A percentile compares a stretch with the other conserved stretches of the same genome.
phyloP scores from a whole-genome alignment of 2,329 filamentous ascomycete species.

The Orbilia ellipsospora region DNA sequence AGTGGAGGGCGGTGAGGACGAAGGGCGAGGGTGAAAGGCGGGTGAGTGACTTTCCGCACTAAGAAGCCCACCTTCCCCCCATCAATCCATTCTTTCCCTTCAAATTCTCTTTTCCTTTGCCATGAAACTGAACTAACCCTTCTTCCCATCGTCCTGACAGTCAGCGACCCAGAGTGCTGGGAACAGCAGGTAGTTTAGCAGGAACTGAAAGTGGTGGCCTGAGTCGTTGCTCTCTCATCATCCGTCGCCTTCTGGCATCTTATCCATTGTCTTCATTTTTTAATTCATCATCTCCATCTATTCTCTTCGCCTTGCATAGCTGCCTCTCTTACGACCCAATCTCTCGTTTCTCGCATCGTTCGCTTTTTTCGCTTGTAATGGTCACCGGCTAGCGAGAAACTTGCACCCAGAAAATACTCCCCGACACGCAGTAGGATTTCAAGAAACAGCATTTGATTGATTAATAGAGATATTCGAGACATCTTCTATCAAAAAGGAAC shows the following conservation, averaged over 20 bases:
- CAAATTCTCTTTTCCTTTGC: neutral
- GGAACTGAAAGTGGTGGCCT: neutral
- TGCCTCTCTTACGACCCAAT: neutral
- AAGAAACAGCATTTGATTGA: neutral
- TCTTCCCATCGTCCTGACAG: conserved; percentile 4
- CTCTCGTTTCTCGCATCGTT: neutral
- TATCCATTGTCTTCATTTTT: neutral
- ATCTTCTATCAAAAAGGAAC: neutral
- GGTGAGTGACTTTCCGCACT: conserved; percentile 14
- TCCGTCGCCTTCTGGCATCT: neutral
- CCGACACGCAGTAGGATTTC: neutral
- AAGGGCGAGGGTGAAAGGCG: neutral
- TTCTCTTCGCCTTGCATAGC: neutral
- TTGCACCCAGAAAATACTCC: neutral
- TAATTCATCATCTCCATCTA: neutral
- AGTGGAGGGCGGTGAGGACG: neutral
- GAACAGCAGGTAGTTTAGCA: neutral
- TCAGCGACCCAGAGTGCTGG: conserved; percentile 4
- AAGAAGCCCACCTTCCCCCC: conserved; percentile 8
- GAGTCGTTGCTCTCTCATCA: conserved; percentile 2
- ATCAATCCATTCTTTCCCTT: neutral
- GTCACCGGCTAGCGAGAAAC: neutral
- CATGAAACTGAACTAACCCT: neutral
- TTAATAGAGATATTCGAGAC: too few relatives aligned
- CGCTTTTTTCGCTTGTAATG: conserved; percentile 5